Evolutionary conservation across 2,329 filamentous ascomycete species (phyloP).

Genomic region (Alternaria panax): DNA sequence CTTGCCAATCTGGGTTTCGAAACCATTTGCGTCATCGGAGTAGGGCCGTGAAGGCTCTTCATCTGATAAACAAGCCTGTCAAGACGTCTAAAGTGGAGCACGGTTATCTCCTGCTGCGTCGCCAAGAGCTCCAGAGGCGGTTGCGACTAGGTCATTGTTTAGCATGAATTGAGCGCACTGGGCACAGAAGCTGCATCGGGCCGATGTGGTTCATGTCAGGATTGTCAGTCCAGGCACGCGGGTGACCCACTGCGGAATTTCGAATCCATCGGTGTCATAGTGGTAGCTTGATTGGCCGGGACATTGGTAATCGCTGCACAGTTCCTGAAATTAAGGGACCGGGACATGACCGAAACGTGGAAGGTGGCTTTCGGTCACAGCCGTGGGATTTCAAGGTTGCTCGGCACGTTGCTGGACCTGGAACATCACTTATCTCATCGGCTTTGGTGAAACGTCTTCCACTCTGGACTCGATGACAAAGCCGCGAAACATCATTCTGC

Average conservation of each 20-base stretch:
- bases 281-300: constrained; percentile 5
- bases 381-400: neutral
- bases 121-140: constrained; percentile 18
- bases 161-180: constrained; percentile 15
- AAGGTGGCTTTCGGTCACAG: constrained; percentile 6
- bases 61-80: constrained; percentile 7
- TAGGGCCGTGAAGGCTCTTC: constrained; percentile 8
- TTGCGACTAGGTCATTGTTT: constrained; percentile 6
- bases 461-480: neutral
- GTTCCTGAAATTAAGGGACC: constrained; percentile 8
- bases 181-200: constrained; percentile 13
- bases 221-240: constrained; percentile 12
- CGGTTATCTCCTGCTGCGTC: constrained; percentile 9
- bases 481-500: neutral
- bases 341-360: constrained; percentile 7
- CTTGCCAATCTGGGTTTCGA: constrained; percentile 9
- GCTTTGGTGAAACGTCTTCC: neutral
- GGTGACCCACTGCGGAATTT: constrained; percentile 5
- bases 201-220: constrained; percentile 18
- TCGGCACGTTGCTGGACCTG: constrained; percentile 1
- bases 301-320: neutral
- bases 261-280: neutral
- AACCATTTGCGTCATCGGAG: constrained; percentile 16
- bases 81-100: constrained; percentile 10
- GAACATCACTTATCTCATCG: neutral